phyloP scores from a whole-genome alignment of 257 asterid genomes.

The Osmanthus fragrans region DNA sequence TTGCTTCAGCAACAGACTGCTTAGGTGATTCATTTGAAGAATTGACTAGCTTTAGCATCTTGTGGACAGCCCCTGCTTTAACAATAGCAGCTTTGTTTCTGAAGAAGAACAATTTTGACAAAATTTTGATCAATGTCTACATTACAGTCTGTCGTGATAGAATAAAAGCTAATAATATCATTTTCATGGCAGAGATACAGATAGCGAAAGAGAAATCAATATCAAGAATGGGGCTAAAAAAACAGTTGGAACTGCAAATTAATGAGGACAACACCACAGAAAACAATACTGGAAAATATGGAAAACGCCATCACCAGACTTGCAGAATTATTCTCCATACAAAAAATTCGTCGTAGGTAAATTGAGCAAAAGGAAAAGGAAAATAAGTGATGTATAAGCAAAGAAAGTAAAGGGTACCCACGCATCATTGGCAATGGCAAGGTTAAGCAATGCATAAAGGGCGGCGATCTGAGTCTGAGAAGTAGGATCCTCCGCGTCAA shows the following conservation, averaged over 20 bases:
- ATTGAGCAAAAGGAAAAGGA: background rate
- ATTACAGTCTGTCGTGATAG: background rate
- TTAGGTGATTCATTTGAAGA: conserved; percentile 32
- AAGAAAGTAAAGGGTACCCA: conserved; percentile 22
- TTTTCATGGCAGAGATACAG: background rate
- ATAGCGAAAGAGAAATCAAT: background rate
- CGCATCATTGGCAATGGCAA: conserved; percentile 70
- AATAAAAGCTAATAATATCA: background rate
- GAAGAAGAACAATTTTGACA: conserved; percentile 18
- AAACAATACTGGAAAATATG: background rate
- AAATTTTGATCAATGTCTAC: conserved; percentile 11
- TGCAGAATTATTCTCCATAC: background rate
- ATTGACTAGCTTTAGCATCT: conserved; percentile 66
- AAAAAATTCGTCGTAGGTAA: background rate
- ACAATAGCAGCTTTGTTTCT: conserved; percentile 92
- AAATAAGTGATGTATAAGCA: background rate
- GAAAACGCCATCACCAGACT: conserved; percentile 10
- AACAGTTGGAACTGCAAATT: conserved; percentile 3
- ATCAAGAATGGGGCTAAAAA: background rate
- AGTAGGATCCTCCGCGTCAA: conserved; percentile 50
- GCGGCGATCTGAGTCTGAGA: conserved; percentile 58
- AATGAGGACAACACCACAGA: background rate
- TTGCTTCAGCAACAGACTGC: conserved; percentile 51
- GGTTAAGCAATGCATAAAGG: conserved; percentile 82
- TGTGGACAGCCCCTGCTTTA: conserved; percentile 80